These are phyloP conservation scores for Phytophthora pistaciae DNA, from an alignment of 352 stramenopile species.

Conservation along the genomic window DNA sequence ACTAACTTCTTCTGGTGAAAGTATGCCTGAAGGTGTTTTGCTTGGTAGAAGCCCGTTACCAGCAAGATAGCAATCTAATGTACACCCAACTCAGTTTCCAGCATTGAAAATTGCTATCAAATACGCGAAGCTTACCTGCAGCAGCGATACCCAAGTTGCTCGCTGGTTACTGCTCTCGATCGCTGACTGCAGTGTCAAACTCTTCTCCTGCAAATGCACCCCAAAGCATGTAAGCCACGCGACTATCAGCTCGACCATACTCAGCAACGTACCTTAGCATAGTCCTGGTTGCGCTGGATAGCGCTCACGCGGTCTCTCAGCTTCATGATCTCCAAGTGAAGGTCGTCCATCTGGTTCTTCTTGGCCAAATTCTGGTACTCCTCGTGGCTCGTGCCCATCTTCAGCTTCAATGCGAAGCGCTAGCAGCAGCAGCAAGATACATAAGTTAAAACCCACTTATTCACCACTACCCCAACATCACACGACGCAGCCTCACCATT, in stretches of 20 bases:
- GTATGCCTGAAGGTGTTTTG: constrained; percentile 81
- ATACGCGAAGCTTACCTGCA: constrained; percentile 53
- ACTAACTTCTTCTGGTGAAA: constrained; percentile 84
- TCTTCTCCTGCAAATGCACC: constrained; percentile 58
- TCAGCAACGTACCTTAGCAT: constrained; percentile 63
- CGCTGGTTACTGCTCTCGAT: constrained; percentile 85
- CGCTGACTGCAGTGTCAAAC: constrained; percentile 67
- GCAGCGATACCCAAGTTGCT: constrained; percentile 84
- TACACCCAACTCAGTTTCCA: background rate
- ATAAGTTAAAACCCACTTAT: background rate
- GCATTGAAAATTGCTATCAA: background rate
- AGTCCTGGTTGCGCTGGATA: constrained; percentile 89
- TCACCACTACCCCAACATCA: background rate
- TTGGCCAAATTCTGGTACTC: constrained; percentile 88
- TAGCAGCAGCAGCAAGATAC: constrained; percentile 14
- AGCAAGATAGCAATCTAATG: constrained; percentile 80
- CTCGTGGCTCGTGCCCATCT: constrained; percentile 74
- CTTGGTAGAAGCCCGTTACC: constrained; percentile 78
- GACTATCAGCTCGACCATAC: background rate
- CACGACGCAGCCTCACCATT: constrained; percentile 52
- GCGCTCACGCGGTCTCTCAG: constrained; percentile 78
- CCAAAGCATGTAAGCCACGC: background rate
- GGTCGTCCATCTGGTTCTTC: constrained; percentile 85
- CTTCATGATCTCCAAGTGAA: constrained; percentile 85
- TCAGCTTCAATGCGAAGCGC: constrained; percentile 76